Base-by-base conservation (phyloP, 2,329 filamentous ascomycete species). In the Endoconidiophora laricicola region DNA sequence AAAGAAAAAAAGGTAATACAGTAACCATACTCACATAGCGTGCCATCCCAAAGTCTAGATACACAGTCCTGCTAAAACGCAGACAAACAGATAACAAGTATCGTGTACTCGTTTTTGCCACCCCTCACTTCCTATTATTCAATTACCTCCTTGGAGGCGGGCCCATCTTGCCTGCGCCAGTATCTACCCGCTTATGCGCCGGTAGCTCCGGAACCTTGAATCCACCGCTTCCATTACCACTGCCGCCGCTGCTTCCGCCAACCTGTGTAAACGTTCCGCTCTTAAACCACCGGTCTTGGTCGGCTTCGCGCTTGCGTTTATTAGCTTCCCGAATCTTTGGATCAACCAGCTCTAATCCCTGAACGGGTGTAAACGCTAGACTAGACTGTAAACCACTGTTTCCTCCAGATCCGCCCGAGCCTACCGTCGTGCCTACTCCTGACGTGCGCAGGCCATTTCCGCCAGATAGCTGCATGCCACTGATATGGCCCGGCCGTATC, bases 261-360 rank as follows among this genome's bases (percentile, higher is more conserved):
- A 94, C 76, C 63, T 95, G 88, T 6, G 91, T 95, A 61, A 98
- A 98, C 0, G 86, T 88, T n/a, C 91, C 91, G 44, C 86, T 85
- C 65, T 91, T 94, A 70, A 98, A 98, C 82, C 87, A 98, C 37
- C 86, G 73, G 61, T 96, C 90, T 62, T 94, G 86, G 56, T 96
- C 91, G 0, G 86, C 88, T 63, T 94, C 93, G 55, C 87, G 73
- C 70, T 96, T 96, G 58, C 86, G 76, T 61, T 76, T 87, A 62
- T 94, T 74, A 67, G 95, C 87, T 6, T 86, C 84, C 57, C 87
- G 80, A 52, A 84, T 78, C 69, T 91, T 94, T 20, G 91, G 91
- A 62, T 96, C 90, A 5, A 96, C 88, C 10, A 98, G 74, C 68
- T 98, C 90, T 38, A 98, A 72, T 2, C 91, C 91, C 61, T 96